Evolutionary conservation across 2,329 filamentous ascomycete species (phyloP).

Genomic region (Cercospora beticola): DNA sequence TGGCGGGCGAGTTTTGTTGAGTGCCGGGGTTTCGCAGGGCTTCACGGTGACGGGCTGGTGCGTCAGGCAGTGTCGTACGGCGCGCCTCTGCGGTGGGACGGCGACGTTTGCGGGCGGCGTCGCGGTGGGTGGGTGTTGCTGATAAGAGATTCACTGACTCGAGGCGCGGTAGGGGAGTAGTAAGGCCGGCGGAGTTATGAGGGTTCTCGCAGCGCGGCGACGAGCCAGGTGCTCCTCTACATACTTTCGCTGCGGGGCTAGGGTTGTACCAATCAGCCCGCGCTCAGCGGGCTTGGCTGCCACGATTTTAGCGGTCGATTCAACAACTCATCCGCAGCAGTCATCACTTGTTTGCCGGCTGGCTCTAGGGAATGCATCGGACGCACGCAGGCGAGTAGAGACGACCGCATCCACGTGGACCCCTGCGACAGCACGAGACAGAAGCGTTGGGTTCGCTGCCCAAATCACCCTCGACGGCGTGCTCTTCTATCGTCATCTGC

Average conservation of each 20-base stretch:
- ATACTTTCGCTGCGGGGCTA: slow-evolving; percentile 1
- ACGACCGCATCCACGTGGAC: neutral
- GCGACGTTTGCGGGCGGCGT: neutral
- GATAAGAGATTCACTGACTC: neutral
- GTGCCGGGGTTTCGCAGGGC: slow-evolving; percentile 5
- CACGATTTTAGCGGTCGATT: neutral
- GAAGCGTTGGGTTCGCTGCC: neutral
- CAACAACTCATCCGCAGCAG: neutral
- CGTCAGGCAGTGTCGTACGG: neutral
- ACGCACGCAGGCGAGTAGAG: neutral
- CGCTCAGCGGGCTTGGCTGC: neutral
- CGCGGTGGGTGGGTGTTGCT: neutral
- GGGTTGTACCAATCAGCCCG: neutral
- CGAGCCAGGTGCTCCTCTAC: slow-evolving; percentile 1
- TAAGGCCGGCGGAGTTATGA: neutral
- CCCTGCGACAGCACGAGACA: neutral
- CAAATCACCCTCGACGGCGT: neutral
- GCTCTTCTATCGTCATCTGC: neutral
- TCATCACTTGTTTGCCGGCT: neutral
- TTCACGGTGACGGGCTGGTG: neutral
- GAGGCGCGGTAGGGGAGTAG: neutral
- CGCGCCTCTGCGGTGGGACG: neutral
- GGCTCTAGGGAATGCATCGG: neutral
- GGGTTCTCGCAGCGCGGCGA: neutral
- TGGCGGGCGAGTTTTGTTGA: slow-evolving; percentile 18